These are phyloP conservation scores for Macrolepiota dolichaula DNA, from an alignment of 768 basidiomycete species.

Conservation along the genomic window DNA sequence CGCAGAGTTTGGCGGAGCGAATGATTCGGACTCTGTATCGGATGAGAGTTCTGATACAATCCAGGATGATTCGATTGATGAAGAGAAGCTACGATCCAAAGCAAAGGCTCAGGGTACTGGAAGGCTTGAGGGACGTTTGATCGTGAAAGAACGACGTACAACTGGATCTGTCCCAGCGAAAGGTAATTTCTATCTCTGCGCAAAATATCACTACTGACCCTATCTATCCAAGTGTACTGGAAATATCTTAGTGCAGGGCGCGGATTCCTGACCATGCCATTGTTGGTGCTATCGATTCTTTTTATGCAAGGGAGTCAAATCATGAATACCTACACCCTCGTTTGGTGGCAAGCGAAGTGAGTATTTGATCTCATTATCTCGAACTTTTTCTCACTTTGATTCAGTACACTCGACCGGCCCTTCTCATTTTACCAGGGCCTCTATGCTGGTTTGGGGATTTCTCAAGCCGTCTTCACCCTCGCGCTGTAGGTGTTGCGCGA, in stretches of 20 bases:
- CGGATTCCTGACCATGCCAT: slow-evolving; percentile 45
- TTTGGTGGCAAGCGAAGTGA: slow-evolving; percentile 70
- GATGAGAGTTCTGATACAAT: slow-evolving; percentile 4
- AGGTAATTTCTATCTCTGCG: slow-evolving; percentile 27
- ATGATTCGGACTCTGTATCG: slow-evolving; percentile 28
- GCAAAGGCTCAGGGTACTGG: slow-evolving; percentile 44
- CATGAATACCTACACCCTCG: slow-evolving; percentile 62
- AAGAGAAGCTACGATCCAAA: slow-evolving; percentile 9
- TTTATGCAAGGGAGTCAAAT: slow-evolving; percentile 63
- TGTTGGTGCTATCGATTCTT: slow-evolving; percentile 45
- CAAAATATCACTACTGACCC: not conserved
- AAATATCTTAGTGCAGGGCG: slow-evolving; percentile 56
- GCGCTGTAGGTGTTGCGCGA: slow-evolving; percentile 35
- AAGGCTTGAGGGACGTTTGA: slow-evolving; percentile 63
- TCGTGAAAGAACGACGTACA: slow-evolving; percentile 61
- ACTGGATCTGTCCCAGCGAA: slow-evolving; percentile 56
- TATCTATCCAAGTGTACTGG: slow-evolving; percentile 47
- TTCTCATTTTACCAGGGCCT: slow-evolving; percentile 63
- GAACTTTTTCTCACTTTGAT: not conserved
- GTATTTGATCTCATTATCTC: slow-evolving; percentile 15
- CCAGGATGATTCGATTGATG: slow-evolving; percentile 5
- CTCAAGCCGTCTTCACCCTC: slow-evolving; percentile 55
- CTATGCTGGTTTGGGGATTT: slow-evolving; percentile 60
- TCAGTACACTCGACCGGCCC: slow-evolving; percentile 41
- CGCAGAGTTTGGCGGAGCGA: slow-evolving; percentile 55